Percentiles rank a stretch among this genome's conserved stretches.
Evolutionary conservation across 345 rosid genomes (phyloP).

Genomic region (Passiflora organensis): DNA sequence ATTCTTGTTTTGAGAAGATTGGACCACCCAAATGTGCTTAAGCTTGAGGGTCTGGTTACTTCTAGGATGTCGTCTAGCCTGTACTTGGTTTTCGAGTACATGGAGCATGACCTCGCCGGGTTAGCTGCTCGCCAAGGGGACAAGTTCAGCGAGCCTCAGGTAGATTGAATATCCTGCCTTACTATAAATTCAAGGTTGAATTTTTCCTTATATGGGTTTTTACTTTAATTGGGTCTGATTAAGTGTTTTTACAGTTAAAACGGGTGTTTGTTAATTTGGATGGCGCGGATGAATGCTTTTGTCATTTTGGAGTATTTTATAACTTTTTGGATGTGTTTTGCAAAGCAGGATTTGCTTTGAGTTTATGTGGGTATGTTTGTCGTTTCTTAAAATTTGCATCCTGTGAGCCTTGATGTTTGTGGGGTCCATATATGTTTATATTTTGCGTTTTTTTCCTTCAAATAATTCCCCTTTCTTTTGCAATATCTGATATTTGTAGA

Average conservation of each 20-base stretch:
- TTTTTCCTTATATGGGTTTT: background rate
- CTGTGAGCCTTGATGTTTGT: conserved; percentile 24
- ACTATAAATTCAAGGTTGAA: background rate
- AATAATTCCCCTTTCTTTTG: background rate
- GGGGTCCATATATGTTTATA: no score
- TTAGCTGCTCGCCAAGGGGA: conserved; percentile 59
- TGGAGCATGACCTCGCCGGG: conserved; percentile 96
- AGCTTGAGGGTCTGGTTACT: conserved; percentile 83
- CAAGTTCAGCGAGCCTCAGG: conserved; percentile 92
- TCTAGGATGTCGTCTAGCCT: conserved; percentile 87
- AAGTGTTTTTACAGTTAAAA: conserved; percentile 5
- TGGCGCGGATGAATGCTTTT: conserved; percentile 9
- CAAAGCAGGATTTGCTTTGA: no score
- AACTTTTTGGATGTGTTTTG: conserved; percentile 20
- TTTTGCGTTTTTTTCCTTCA: conserved; percentile 9
- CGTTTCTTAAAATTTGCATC: conserved; percentile 18
- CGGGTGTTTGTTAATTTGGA: conserved; percentile 14
- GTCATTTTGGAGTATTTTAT: background rate
- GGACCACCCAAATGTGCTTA: conserved; percentile 82
- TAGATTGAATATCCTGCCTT: conserved; percentile 15
- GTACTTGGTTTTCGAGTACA: conserved; percentile 81
- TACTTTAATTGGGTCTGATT: conserved; percentile 7
- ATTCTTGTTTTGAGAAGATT: conserved; percentile 66
- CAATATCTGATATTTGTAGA: conserved; percentile 3
- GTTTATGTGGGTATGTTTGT: conserved; percentile 20